Evolutionary conservation across 1,139 yeast species (phyloP), one percentile per base, ranked within the genome.

Genomic region (Dujonia santamariae): DNA sequence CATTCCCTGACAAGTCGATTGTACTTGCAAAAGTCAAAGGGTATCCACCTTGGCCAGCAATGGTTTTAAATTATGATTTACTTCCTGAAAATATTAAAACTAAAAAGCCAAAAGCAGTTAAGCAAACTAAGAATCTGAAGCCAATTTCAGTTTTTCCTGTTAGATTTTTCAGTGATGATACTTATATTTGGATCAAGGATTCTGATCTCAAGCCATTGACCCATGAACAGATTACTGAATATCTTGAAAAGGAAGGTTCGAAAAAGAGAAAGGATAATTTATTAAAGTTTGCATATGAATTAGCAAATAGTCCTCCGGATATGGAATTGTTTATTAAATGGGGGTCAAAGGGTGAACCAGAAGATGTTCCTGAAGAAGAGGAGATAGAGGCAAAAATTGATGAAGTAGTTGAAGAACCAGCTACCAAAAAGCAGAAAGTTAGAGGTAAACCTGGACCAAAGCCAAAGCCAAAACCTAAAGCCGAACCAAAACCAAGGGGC

Each of bases 31-130:
- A 83, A 52, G 80, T 83, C 21, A 83, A 82, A 49, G 88, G 90
- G 5, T 83, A 78, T 50, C 84, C 90, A 6, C 80, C 85, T 30
- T 83, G 92, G 92, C 92, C 92, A 1, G 86, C 87, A 3, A 78
- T 82, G 75, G 76, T 83, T 2, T 67, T 83, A n/a, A 82, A 81
- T 2, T 70, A 63, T 36, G 63, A 67, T 18, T 50, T 73, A 5
- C 61, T 83, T 8, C 90, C 92, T 1, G 69, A 62, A 8, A 63
- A 72, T 44, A 72, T 83, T 19, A 42, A 59, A 28, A 52, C 56
- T 23, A 68, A 67, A 39, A 73, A 68, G 42, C 79, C 84, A 9
- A 76, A 72, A 45, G 14, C 59, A 13, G 50, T 56, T 24, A 39
- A 47, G 45, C 38, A 47, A 39, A 7, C 32, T 4, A 29, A 24